These are phyloP conservation scores for Fagus sylvatica DNA, from an alignment of 306 rosid species.

Conservation along the genomic window DNA sequence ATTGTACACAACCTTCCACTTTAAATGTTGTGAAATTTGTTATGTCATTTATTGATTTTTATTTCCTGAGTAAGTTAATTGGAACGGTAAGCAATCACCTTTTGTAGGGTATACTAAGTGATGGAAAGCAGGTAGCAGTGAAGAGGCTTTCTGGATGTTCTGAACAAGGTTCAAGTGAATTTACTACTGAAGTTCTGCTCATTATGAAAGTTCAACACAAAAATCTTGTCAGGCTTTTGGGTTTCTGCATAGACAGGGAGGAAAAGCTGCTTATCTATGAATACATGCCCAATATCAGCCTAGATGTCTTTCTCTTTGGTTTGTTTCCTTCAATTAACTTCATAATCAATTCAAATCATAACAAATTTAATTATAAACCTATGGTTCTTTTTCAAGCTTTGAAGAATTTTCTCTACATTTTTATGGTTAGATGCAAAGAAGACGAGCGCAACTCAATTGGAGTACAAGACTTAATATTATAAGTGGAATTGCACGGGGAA, in stretches of 20 bases:
- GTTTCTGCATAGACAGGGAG: conserved; percentile 56
- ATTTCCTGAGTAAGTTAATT: too few relatives aligned
- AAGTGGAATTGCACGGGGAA: conserved; percentile 43
- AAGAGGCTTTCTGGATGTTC: conserved; percentile 66
- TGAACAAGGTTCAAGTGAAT: conserved; percentile 62
- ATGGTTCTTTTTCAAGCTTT: neutral
- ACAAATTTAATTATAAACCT: too few relatives aligned
- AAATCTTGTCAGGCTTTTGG: conserved; percentile 74
- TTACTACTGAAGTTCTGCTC: conserved; percentile 57
- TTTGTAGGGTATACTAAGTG: conserved; percentile 39
- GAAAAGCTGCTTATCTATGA: conserved; percentile 70
- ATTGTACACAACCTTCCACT: too few relatives aligned
- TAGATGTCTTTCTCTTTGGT: conserved; percentile 53
- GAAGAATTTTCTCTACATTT: neutral
- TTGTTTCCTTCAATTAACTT: conserved; percentile 9
- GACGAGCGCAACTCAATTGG: conserved; percentile 39
- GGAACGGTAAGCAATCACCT: too few relatives aligned
- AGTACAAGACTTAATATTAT: conserved; percentile 35
- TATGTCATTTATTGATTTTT: too few relatives aligned
- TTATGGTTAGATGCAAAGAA: conserved; percentile 28
- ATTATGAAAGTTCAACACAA: conserved; percentile 70
- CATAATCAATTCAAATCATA: too few relatives aligned
- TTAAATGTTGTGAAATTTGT: too few relatives aligned
- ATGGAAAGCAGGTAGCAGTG: conserved; percentile 64
- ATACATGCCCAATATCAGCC: conserved; percentile 60